phyloP scores from a whole-genome alignment of 257 asterid species.

The Plantago ovata region DNA sequence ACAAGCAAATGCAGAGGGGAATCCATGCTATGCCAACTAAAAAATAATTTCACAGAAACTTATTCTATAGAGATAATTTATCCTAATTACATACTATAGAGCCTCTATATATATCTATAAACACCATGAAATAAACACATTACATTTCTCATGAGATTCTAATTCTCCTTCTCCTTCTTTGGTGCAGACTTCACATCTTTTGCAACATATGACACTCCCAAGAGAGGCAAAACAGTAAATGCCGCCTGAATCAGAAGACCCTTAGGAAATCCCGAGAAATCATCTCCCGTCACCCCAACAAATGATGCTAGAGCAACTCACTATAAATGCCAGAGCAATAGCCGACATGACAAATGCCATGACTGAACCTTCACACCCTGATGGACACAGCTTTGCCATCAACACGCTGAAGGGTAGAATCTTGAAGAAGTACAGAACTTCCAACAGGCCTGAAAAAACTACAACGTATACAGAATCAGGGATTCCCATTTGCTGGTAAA shows the following conservation, averaged over 20 bases:
- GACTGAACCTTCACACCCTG: constrained; percentile 91
- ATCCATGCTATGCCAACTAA: neutral
- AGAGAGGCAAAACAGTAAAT: constrained; percentile 66
- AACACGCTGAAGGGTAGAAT: constrained; percentile 72
- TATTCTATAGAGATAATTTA: neutral
- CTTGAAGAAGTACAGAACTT: constrained; percentile 75
- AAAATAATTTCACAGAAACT: neutral
- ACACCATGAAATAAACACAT: neutral
- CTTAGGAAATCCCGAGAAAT: constrained; percentile 59
- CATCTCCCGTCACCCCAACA: constrained; percentile 54
- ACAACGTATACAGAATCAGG: constrained; percentile 69
- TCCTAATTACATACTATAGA: too few species aligned
- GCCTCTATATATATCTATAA: too few species aligned
- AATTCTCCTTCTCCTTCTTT: constrained; percentile 41
- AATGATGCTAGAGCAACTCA: constrained; percentile 70
- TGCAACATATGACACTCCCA: constrained; percentile 61
- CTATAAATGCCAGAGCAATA: constrained; percentile 62
- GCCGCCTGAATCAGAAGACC: constrained; percentile 74
- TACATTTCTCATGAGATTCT: neutral
- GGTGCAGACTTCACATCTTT: constrained; percentile 39
- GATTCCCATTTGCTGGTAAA: constrained; percentile 57
- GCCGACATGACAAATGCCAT: constrained; percentile 95
- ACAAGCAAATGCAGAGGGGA: neutral
- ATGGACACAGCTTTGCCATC: constrained; percentile 87
- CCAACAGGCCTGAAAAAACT: constrained; percentile 73